These are phyloP conservation scores for Typha latifolia DNA, from an alignment of 176 grass and related monocot species.

Conservation along the genomic window DNA sequence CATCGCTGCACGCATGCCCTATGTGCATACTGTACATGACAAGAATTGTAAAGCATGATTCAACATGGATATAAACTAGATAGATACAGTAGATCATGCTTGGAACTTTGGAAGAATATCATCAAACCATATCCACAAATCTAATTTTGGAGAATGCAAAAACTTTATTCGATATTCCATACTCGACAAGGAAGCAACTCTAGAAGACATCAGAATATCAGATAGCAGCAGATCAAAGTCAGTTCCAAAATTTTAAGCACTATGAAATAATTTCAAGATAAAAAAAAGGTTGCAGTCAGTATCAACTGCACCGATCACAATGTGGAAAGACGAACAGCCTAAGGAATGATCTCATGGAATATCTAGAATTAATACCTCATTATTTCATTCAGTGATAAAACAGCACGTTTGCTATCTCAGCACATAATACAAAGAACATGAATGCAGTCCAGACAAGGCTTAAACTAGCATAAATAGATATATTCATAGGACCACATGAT, in stretches of 20 bases:
- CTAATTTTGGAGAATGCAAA: not conserved
- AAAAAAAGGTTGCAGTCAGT: not conserved
- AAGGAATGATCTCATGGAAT: too few relatives aligned
- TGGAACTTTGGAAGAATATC: not conserved
- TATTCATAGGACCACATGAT: too few relatives aligned
- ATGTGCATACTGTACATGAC: constrained; percentile 66
- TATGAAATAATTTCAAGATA: not conserved
- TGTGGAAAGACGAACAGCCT: not conserved
- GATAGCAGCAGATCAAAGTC: too few relatives aligned
- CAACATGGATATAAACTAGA: constrained; percentile 16
- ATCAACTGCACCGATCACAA: not conserved
- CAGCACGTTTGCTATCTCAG: too few relatives aligned
- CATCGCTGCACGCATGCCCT: constrained; percentile 74
- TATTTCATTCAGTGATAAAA: too few relatives aligned
- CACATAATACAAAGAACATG: too few relatives aligned
- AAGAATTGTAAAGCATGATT: not conserved
- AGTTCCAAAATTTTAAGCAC: too few relatives aligned
- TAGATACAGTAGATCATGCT: constrained; percentile 16
- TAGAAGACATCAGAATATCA: not conserved
- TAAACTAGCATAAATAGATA: too few relatives aligned
- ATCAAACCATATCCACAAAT: not conserved
- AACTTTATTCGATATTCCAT: not conserved
- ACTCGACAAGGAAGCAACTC: not conserved
- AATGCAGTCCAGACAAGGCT: too few relatives aligned
- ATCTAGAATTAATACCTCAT: too few relatives aligned